These are phyloP conservation scores for Mycena latifolia DNA, from an alignment of 768 basidiomycete species.

Conservation along the genomic window DNA sequence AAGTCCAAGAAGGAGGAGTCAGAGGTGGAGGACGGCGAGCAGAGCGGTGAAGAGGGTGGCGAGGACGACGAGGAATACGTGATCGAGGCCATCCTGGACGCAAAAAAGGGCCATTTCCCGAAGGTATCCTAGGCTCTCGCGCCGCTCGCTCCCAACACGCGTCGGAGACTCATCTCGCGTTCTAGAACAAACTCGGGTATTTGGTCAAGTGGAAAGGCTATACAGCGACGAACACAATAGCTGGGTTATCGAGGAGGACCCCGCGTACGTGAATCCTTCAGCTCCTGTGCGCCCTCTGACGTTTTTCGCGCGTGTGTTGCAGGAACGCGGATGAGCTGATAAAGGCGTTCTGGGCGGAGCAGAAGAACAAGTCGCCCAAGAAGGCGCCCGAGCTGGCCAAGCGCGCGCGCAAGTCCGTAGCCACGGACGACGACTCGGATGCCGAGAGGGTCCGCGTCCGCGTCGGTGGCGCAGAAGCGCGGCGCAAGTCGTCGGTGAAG, in stretches of 20 bases:
- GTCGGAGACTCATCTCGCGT: conserved; percentile 33
- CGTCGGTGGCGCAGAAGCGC: conserved; percentile 40
- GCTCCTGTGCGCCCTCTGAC: conserved; percentile 23
- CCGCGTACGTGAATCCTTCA: conserved; percentile 60
- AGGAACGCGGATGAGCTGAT: conserved; percentile 82
- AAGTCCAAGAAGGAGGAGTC: conserved; percentile 38
- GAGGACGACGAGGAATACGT: conserved; percentile 73
- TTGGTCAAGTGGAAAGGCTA: conserved; percentile 87
- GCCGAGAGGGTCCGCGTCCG: conserved; percentile 44
- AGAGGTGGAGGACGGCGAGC: conserved; percentile 48
- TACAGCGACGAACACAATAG: conserved; percentile 74
- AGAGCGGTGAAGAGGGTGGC: conserved; percentile 51
- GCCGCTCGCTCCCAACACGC: conserved; percentile 36
- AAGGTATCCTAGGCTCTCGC: conserved; percentile 49
- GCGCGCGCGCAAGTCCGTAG: too few species aligned
- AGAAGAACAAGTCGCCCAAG: conserved; percentile 53
- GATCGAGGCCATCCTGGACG: conserved; percentile 81
- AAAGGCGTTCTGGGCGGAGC: conserved; percentile 67
- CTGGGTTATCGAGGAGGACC: conserved; percentile 85
- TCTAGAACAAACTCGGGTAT: conserved; percentile 78
- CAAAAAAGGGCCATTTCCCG: conserved; percentile 72
- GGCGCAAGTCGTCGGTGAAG: conserved; percentile 46
- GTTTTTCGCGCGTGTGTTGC: neutral
- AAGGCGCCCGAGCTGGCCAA: conserved; percentile 31
- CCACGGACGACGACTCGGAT: too few species aligned